Percentiles rank a stretch among this genome's conserved stretches.
phyloP scores from a whole-genome alignment of 768 basidiomycete genomes.

The Russula sp. region DNA sequence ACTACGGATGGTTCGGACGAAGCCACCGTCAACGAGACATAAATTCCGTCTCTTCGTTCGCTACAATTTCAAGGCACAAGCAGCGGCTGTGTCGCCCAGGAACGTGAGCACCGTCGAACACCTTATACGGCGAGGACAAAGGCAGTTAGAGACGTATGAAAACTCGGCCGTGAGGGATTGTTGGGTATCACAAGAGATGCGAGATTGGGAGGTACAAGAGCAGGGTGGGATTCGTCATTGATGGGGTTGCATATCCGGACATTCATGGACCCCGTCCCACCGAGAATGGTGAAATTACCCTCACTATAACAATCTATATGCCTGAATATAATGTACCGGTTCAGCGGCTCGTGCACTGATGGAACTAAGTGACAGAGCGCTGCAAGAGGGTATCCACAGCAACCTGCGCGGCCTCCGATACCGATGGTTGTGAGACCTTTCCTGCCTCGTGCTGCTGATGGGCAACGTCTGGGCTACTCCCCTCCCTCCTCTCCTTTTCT shows the following conservation, averaged over 20 bases:
- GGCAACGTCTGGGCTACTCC: neutral
- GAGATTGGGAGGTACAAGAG: conserved; percentile 48
- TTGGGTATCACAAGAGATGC: conserved; percentile 67
- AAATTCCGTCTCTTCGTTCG: conserved; percentile 67
- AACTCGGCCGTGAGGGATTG: conserved; percentile 63
- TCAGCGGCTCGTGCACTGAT: neutral
- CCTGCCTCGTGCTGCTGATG: conserved; percentile 3
- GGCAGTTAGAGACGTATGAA: conserved; percentile 69
- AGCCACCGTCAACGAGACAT: conserved; percentile 51
- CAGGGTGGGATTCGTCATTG: conserved; percentile 5
- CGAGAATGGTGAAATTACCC: neutral
- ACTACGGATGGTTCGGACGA: conserved; percentile 65
- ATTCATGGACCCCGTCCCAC: neutral
- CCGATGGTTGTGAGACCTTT: neutral
- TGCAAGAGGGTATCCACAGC: conserved; percentile 2
- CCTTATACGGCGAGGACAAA: conserved; percentile 58
- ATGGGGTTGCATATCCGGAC: neutral
- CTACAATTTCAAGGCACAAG: conserved; percentile 63
- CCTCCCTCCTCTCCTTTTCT: conserved; percentile 1
- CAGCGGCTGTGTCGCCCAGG: conserved; percentile 53
- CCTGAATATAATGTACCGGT: neutral
- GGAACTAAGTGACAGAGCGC: neutral
- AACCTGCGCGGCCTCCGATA: conserved; percentile 4
- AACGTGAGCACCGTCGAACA: conserved; percentile 70
- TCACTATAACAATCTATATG: neutral